phyloP scores from a whole-genome alignment of 2,329 filamentous ascomycete species.

The Alternaria solani region DNA sequence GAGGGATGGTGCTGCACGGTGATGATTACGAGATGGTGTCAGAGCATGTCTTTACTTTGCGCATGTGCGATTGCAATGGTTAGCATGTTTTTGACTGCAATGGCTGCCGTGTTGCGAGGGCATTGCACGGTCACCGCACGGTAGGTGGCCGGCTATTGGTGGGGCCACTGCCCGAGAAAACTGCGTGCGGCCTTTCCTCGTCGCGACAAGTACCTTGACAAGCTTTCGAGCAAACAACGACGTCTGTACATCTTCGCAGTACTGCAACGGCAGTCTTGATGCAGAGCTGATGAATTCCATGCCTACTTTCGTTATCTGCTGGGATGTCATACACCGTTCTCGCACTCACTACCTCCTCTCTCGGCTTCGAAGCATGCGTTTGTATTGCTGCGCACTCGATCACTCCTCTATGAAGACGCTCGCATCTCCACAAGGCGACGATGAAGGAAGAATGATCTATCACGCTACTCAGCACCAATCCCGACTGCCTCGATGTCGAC shows the following conservation, averaged over 20 bases:
- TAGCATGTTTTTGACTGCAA: not conserved
- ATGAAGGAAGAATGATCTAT: accelerated
- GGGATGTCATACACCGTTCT: not conserved
- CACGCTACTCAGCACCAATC: too few species aligned
- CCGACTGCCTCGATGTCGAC: too few species aligned
- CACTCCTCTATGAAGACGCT: not conserved
- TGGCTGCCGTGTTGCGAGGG: not conserved
- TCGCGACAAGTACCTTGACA: too few species aligned
- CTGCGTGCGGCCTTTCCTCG: too few species aligned
- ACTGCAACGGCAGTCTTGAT: not conserved
- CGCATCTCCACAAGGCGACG: too few species aligned
- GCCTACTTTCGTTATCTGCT: not conserved
- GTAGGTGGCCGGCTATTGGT: not conserved
- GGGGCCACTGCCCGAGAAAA: not conserved
- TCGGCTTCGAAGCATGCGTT: not conserved
- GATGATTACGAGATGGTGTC: not conserved
- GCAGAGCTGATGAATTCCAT: not conserved
- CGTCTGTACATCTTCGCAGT: not conserved
- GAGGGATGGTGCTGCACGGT: not conserved
- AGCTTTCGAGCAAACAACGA: too few species aligned
- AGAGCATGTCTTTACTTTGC: not conserved
- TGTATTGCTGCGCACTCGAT: too few species aligned
- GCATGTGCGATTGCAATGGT: accelerated
- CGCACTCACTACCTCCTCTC: not conserved
- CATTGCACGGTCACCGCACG: too few species aligned